A percentile compares a stretch with the other conserved stretches of the same genome.
These are phyloP conservation scores for Hypoxylon sp. DNA, from an alignment of 2,329 filamentous ascomycete species.

Conservation along the genomic window DNA sequence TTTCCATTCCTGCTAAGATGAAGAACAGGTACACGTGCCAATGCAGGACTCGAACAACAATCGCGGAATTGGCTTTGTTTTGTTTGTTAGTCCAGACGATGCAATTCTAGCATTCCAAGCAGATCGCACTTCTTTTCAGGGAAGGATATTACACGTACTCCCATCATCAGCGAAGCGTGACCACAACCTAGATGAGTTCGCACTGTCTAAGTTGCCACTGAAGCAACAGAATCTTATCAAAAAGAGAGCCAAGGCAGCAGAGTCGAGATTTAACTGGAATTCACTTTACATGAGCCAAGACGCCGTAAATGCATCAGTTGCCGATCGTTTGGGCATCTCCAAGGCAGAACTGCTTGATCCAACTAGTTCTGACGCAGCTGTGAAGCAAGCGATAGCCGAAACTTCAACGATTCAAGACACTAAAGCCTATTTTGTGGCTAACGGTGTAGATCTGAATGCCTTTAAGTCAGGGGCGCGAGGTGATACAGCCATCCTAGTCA, in stretches of 20 bases:
- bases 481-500: conserved; percentile 89
- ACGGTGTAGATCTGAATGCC: conserved; percentile 91
- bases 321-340: conserved; percentile 86
- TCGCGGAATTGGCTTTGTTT: conserved; percentile 92
- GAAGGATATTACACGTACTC: conserved; percentile 90
- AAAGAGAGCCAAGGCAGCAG: conserved; percentile 84
- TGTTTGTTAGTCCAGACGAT: conserved; percentile 78
- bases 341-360: conserved; percentile 95
- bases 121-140: conserved; percentile 91
- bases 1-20: conserved; percentile 59
- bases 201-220: conserved; percentile 89
- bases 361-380: conserved; percentile 92
- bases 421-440: conserved; percentile 88
- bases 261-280: conserved; percentile 94
- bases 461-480: conserved; percentile 90
- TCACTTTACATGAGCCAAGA: conserved; percentile 99
- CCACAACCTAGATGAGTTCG: conserved; percentile 86
- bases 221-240: conserved; percentile 95
- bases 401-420: conserved; percentile 97
- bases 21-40: conserved; percentile 84
- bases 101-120: conserved; percentile 86
- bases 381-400: conserved; percentile 97
- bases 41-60: conserved; percentile 78
- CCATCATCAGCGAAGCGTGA: conserved; percentile 87
- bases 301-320: conserved; percentile 91